Evolutionary conservation across 306 rosid species (phyloP).

Genomic region (Cucurbita maxima): DNA sequence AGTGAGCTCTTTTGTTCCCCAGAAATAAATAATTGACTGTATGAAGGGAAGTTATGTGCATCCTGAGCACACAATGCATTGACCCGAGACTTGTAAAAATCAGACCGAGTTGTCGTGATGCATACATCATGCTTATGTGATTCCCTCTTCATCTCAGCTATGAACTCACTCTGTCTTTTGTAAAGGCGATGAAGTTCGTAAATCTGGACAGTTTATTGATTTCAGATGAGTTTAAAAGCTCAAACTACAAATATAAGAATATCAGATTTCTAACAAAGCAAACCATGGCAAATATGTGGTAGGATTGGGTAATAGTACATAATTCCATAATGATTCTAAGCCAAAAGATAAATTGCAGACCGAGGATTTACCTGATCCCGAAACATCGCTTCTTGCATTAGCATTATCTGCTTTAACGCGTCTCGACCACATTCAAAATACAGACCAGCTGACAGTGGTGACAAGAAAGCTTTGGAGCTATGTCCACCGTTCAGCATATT

Average conservation of each 20-base stretch:
- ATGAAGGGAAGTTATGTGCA: constrained; percentile 10
- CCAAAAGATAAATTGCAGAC: not conserved
- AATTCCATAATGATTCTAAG: not conserved
- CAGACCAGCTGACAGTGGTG: constrained; percentile 1
- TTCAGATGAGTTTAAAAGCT: not conserved
- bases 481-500: not conserved
- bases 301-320: not conserved
- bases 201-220: constrained; percentile 31
- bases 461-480: not conserved
- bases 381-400: constrained; percentile 1
- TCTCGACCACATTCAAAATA: constrained; percentile 4
- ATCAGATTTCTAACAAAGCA: not conserved
- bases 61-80: constrained; percentile 18
- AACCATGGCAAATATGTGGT: not conserved
- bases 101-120: constrained; percentile 29
- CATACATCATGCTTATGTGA: constrained; percentile 14
- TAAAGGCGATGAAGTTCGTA: constrained; percentile 76
- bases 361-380: constrained; percentile 9
- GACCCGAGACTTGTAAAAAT: constrained; percentile 16
- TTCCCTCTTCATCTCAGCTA: constrained; percentile 43
- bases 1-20: constrained; percentile 15
- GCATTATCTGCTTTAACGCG: constrained; percentile 8
- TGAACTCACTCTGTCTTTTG: constrained; percentile 53
- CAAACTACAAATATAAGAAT: not conserved
- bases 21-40: constrained; percentile 21